A percentile compares a stretch with the other conserved stretches of the same genome.
These are phyloP conservation scores for Inonotus hispidus DNA, from an alignment of 1,284 basidiomycete genomes.

Conservation along the genomic window DNA sequence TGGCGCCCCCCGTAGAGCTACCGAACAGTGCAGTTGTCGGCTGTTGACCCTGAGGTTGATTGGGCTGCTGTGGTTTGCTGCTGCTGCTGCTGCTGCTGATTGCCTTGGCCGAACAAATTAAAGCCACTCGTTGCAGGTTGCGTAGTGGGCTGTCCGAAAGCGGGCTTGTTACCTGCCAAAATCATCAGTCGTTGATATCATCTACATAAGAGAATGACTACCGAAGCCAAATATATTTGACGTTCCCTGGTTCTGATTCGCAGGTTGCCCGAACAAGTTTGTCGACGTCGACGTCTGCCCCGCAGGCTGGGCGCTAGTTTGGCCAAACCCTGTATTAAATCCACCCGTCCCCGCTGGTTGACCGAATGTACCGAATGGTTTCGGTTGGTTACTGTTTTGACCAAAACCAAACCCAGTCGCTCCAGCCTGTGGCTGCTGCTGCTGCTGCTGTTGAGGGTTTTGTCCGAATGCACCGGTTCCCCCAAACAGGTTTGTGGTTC, in stretches of 20 bases:
- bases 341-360: slow-evolving; percentile 14
- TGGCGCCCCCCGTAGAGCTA: slow-evolving; percentile 19
- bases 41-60: slow-evolving; percentile 13
- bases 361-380: slow-evolving; percentile 18
- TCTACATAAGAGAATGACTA: background rate
- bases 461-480: slow-evolving; percentile 35
- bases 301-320: slow-evolving; percentile 10
- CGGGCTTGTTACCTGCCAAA: slow-evolving; percentile 18
- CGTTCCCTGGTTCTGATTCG: slow-evolving; percentile 17
- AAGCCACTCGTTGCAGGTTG: slow-evolving; percentile 20
- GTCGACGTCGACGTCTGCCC: slow-evolving; percentile 21
- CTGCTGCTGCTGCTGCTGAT: slow-evolving; percentile 24
- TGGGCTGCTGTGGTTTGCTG: slow-evolving; percentile 10
- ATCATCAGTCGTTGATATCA: background rate
- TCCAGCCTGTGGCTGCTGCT: slow-evolving; percentile 11
- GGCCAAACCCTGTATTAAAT: slow-evolving; percentile 18
- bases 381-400: slow-evolving; percentile 13
- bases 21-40: slow-evolving; percentile 22
- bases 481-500: slow-evolving; percentile 6
- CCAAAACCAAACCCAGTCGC: slow-evolving; percentile 20
- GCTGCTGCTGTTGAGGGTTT: slow-evolving; percentile 23
- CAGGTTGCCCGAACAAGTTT: slow-evolving; percentile 19
- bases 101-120: slow-evolving; percentile 30
- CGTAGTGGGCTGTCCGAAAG: slow-evolving; percentile 22
- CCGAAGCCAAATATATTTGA: slow-evolving; percentile 22